Percentiles rank a stretch among this genome's conserved stretches.
phyloP scores from a whole-genome alignment of 345 rosid genomes.

The Populus deltoides region DNA sequence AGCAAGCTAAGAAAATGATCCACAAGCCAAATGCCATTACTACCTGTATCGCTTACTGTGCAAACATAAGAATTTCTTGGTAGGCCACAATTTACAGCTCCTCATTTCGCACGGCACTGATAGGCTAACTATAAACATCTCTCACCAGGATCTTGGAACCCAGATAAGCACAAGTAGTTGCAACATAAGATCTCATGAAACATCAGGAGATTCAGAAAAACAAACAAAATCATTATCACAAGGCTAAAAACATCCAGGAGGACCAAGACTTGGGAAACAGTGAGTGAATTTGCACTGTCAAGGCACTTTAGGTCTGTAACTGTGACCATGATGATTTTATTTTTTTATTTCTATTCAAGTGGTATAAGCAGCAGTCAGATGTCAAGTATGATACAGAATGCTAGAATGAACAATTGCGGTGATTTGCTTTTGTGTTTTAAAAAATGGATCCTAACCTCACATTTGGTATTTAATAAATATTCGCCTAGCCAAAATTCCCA shows the following conservation, averaged over 20 bases:
- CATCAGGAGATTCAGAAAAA: not conserved
- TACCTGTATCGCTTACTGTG: not conserved
- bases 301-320: not conserved
- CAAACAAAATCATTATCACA: not conserved
- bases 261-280: not conserved
- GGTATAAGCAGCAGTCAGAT: constrained; percentile 23
- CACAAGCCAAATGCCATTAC: not conserved
- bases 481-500: constrained; percentile 23
- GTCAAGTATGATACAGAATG: constrained; percentile 17
- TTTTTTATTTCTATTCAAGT: constrained; percentile 21
- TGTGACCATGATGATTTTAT: not conserved
- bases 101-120: not conserved
- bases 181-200: not conserved
- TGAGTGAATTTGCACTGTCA: not conserved
- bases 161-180: not conserved
- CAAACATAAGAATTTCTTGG: not conserved
- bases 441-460: constrained; percentile 45
- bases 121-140: not conserved
- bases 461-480: constrained; percentile 34
- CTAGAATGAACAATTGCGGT: constrained; percentile 26
- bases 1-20: not conserved
- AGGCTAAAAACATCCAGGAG: not conserved
- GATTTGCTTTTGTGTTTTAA: constrained; percentile 20
- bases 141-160: not conserved
- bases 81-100: not conserved